These are phyloP conservation scores for Rhytidiadelphus loreus DNA, from an alignment of 225 moss, liverwort and hornwort species.

Conservation along the genomic window DNA sequence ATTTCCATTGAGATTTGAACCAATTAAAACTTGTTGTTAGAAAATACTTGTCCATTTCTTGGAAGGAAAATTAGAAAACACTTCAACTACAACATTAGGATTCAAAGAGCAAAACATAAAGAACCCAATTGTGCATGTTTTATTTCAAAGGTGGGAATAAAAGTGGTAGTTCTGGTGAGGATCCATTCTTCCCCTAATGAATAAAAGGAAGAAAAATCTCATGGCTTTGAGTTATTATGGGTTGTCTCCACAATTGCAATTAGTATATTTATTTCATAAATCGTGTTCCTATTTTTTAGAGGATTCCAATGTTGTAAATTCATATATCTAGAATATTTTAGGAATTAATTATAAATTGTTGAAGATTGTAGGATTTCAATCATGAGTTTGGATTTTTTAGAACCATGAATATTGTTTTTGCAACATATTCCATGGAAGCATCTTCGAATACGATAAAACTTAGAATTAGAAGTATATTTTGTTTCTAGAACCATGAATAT, in stretches of 20 bases:
- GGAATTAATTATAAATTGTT: background rate
- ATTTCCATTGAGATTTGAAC: no score
- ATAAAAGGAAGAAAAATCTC: background rate
- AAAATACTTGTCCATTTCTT: no score
- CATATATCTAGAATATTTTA: background rate
- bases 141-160: no score
- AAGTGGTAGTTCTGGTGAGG: no score
- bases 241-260: background rate
- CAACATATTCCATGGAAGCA: background rate
- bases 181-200: background rate
- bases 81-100: no score
- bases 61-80: no score
- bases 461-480: background rate
- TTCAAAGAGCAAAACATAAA: no score
- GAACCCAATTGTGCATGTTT: rapidly evolving
- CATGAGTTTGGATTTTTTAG: background rate
- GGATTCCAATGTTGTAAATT: background rate
- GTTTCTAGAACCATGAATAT: background rate
- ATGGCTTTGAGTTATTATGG: background rate
- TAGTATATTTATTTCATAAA: no score
- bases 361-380: background rate
- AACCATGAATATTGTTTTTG: background rate
- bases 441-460: background rate
- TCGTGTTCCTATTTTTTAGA: no score
- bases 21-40: no score